Conservation (phyloP, 1,284 basidiomycete genomes). For the Austroboletus sp. region DNA sequence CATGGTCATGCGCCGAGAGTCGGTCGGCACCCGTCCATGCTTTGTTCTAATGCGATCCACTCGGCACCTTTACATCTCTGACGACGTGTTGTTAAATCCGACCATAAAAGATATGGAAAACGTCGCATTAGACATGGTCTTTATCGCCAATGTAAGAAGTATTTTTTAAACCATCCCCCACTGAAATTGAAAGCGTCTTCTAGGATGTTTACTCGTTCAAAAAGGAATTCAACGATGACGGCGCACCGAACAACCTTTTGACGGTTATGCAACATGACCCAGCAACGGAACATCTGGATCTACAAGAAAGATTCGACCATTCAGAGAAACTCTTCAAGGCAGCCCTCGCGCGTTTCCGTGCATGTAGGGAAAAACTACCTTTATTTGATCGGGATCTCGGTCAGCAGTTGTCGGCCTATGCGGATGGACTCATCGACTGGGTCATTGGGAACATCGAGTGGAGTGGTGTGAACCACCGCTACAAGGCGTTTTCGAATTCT, state of each 20-base stretch:
- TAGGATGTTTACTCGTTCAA: constrained; percentile 31
- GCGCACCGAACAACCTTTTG: constrained; percentile 26
- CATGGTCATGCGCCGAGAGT: constrained; percentile 26
- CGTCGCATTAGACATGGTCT: constrained; percentile 25
- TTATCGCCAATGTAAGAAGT: constrained; percentile 23
- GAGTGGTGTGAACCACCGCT: constrained; percentile 27
- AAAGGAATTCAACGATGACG: constrained; percentile 26
- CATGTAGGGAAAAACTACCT: constrained; percentile 19
- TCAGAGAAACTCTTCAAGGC: constrained; percentile 12
- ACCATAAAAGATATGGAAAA: constrained; percentile 28
- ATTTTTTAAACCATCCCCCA: neutral
- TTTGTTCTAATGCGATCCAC: constrained; percentile 28
- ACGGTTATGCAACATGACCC: constrained; percentile 22
- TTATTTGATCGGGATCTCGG: constrained; percentile 15
- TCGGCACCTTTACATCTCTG: constrained; percentile 26
- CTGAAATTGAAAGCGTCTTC: neutral
- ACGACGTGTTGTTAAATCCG: constrained; percentile 19
- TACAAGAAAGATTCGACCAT: constrained; percentile 19
- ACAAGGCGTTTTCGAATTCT: constrained; percentile 21
- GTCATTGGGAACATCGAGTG: constrained; percentile 26
- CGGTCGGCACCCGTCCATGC: constrained; percentile 27
- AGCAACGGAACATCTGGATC: constrained; percentile 13
- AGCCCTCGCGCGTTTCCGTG: constrained; percentile 20
- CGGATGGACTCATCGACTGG: constrained; percentile 29
- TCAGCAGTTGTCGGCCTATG: constrained; percentile 18